Evolutionary conservation across 768 basidiomycete genomes (phyloP), one percentile per base, ranked within the genome.

Genomic region (Suillus cothurnatus): DNA sequence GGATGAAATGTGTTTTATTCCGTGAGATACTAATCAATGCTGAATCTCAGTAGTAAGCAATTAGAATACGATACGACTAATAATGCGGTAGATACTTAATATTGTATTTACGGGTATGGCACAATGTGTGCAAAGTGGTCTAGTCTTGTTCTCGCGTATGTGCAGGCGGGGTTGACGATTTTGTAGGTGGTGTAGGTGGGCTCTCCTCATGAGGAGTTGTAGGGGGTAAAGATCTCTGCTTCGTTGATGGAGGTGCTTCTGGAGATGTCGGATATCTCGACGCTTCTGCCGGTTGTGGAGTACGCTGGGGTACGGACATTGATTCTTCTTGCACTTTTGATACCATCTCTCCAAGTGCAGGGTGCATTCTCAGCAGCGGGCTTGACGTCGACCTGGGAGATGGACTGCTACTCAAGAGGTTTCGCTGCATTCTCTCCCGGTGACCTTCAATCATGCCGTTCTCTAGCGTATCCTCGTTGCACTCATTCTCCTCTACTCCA

Each of bases 401-500:
- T 1, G 39, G 39, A 59, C 19, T 59, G 19, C 17, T 2, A 28
- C 23, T 19, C 26, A 21, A 59, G 39, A 59, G 58, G 28, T 59
- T 41, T 28, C 41, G 39, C 19, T 59, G 38, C 38, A 41, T 41
- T 21, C 39, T 41, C 28, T 59, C 58, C 39, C 26, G 38, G 11
- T 59, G 58, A 28, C 58, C 28, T 36, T 59, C 26, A 39, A 58
- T 26, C 26, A 21, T 12, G 6, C 38, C 38, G 12, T 14, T 31
- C 26, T 59, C 19, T 59, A 59, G 19, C 6, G 12, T 7, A 17
- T 21, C 19, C 19, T 59, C 19, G 26, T 59, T 47, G 12, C 73
- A 73, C 65, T 82, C 81, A 1, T 86, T 86, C 71, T 94, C 93
- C 32, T 93, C 93, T 60, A 89, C 87, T 11, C 85, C 82, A 3